phyloP scores from a whole-genome alignment of 2,329 filamentous ascomycete species.

The Pestalotiopsis sp. region DNA sequence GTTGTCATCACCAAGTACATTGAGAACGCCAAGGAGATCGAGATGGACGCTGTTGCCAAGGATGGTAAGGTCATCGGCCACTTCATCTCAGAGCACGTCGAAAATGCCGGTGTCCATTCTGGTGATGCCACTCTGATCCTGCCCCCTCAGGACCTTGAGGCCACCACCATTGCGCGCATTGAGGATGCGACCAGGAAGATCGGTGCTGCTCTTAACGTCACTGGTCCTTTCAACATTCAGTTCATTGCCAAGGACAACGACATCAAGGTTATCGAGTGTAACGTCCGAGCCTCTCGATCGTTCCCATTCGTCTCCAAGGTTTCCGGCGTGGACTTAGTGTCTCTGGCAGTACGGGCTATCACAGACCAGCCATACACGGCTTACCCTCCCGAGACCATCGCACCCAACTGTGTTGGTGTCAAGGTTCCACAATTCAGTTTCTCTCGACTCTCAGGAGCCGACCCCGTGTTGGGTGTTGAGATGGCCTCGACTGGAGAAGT shows the following conservation, averaged over 20 bases:
- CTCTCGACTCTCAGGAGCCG: constrained; percentile 92
- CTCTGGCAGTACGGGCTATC: too few relatives aligned
- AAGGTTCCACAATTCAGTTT: constrained; percentile 99
- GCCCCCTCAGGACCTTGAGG: constrained; percentile 89
- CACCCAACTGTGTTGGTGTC: constrained; percentile 85
- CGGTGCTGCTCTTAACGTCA: constrained; percentile 89
- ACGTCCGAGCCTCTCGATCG: constrained; percentile 92
- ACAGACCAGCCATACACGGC: too few relatives aligned
- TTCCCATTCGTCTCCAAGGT: constrained; percentile 99
- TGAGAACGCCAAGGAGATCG: constrained; percentile 98
- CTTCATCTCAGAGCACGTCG: constrained; percentile 98
- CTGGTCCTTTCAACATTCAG: constrained; percentile 97
- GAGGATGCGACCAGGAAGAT: constrained; percentile 97
- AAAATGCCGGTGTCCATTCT: constrained; percentile 98
- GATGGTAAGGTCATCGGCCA: constrained; percentile 90
- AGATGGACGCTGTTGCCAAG: constrained; percentile 97
- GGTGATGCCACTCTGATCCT: constrained; percentile 95
- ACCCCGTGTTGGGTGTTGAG: constrained; percentile 95
- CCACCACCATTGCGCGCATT: constrained; percentile 86
- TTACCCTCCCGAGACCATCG: constrained; percentile 70
- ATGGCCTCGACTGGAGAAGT: constrained; percentile 99
- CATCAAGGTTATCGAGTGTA: constrained; percentile 99
- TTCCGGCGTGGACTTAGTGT: too few relatives aligned
- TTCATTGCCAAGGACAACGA: constrained; percentile 99
- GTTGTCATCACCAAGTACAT: constrained; percentile 99